Base-by-base conservation (phyloP, 2,329 filamentous ascomycete genomes). In the Sphaerulina musiva region DNA sequence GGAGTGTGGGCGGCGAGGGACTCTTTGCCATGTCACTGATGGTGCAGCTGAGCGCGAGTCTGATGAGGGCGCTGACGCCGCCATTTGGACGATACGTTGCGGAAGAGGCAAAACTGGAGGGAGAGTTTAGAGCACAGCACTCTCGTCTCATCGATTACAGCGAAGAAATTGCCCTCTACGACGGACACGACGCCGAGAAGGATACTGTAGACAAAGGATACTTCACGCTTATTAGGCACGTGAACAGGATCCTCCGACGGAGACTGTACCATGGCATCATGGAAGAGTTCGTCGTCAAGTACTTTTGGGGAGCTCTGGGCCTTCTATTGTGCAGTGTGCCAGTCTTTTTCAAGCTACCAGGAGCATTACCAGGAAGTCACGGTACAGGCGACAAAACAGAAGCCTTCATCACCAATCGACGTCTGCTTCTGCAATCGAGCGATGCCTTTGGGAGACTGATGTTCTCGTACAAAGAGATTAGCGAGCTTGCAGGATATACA, bases 271-370 rank as follows among this genome's bases (percentile, higher is more conserved):
- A 98, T 70, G 92, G 91, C n/a, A 86, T 98, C 66, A 96, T 97
- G 92, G 93, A 98, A 70, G 93, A 98, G 71, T 98, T 96, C 72
- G 89, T 97, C 54, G 95, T 98, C 73, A 98, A 98, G 72, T 98
- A 98, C 70, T 93, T 97, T 73, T 98, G 93, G 93, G 93, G 93
- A 40, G 92, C 93, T 2, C 72, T 98, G 42, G 93, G 93, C 1
- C 79, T 98, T 60, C 72, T 95, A 59, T 83, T 98, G 8, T 98
- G 93, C 76, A 95, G 89, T 70, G 84, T 95, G 0, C 93, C 93
- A 0, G 92, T 97, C 2, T 98, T 98, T 71, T 87, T 98, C 77
- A 92, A 92, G 71, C 77, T 82, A 59, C 64, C 66, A 6, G 62
- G 61, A 9, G 54, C 57, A 8, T 34, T 49, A 10, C 54, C 53